These are phyloP conservation scores for Fusarium sp. DNA, from an alignment of 2,329 filamentous ascomycete genomes.

Conservation along the genomic window DNA sequence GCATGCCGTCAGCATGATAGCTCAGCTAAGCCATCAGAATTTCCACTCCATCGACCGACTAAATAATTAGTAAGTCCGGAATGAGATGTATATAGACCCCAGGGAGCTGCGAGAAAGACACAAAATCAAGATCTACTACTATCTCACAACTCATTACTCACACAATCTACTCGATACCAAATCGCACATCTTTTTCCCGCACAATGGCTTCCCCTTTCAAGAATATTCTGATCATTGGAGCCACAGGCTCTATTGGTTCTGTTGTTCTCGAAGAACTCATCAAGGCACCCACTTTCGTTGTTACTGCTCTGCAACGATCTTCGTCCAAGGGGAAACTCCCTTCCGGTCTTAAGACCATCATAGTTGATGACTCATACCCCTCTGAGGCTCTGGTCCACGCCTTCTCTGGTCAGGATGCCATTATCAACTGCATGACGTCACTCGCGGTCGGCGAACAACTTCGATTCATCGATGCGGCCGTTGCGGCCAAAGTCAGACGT, in stretches of 20 bases:
- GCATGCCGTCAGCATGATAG: not conserved
- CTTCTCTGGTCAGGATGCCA: not conserved
- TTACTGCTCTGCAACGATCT: not conserved
- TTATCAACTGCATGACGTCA: not conserved
- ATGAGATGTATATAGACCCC: not conserved
- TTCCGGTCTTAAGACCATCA: not conserved
- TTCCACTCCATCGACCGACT: not conserved
- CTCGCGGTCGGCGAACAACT: not conserved
- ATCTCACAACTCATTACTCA: not conserved
- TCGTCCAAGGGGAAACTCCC: not conserved
- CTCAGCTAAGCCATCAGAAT: not conserved
- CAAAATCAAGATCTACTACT: not conserved
- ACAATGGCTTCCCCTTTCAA: not conserved
- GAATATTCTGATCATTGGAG: not conserved
- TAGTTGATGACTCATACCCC: not conserved
- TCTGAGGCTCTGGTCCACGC: not conserved
- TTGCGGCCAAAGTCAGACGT: not conserved
- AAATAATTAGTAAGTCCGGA: not conserved
- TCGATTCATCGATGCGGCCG: not conserved
- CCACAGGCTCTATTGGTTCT: not conserved
- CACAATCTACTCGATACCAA: not conserved
- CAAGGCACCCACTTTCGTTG: not conserved
- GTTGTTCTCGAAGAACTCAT: not conserved
- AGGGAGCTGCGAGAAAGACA: not conserved
- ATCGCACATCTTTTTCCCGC: not conserved